Conservation (phyloP, 768 basidiomycete species). For the Leccinellum albellum region DNA sequence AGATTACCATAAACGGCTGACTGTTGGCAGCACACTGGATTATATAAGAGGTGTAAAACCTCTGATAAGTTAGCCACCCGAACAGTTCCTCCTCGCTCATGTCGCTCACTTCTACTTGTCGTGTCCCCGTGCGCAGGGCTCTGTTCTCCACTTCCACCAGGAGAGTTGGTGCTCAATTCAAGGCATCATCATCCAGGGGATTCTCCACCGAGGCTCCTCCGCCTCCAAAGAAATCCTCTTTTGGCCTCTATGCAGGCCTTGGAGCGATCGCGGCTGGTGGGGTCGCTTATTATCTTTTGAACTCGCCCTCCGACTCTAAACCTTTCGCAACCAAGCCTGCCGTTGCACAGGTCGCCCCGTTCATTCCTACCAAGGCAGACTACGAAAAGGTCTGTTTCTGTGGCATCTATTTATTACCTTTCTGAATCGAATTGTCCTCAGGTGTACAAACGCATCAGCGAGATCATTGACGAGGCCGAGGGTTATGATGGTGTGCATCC, state of each 20-base stretch:
- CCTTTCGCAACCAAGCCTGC: constrained; percentile 57
- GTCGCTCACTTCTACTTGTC: constrained; percentile 51
- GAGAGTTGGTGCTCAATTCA: constrained; percentile 30
- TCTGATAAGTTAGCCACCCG: constrained; percentile 12
- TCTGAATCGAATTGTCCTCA: constrained; percentile 22
- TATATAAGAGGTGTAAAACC: constrained; percentile 12
- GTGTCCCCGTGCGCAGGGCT: constrained; percentile 47
- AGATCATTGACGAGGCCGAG: constrained; percentile 63
- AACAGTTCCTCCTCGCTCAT: constrained; percentile 33
- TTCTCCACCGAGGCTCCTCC: constrained; percentile 55
- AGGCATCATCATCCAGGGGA: constrained; percentile 46
- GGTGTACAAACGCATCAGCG: constrained; percentile 91
- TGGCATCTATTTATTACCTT: not conserved
- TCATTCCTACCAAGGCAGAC: constrained; percentile 76
- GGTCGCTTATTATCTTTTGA: constrained; percentile 60
- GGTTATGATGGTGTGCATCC: constrained; percentile 72
- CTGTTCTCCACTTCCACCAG: constrained; percentile 28
- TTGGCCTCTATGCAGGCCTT: constrained; percentile 54
- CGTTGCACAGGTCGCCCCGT: constrained; percentile 59
- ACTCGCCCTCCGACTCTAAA: constrained; percentile 42
- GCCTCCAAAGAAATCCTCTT: constrained; percentile 47
- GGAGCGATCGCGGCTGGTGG: constrained; percentile 60
- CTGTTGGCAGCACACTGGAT: not conserved
- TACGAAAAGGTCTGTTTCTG: constrained; percentile 70
- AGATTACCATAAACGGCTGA: not conserved